Evolutionary conservation across 2,329 filamentous ascomycete genomes (phyloP), one percentile per base, ranked within the genome.

Genomic region (Colletotrichum gloeosporioides): DNA sequence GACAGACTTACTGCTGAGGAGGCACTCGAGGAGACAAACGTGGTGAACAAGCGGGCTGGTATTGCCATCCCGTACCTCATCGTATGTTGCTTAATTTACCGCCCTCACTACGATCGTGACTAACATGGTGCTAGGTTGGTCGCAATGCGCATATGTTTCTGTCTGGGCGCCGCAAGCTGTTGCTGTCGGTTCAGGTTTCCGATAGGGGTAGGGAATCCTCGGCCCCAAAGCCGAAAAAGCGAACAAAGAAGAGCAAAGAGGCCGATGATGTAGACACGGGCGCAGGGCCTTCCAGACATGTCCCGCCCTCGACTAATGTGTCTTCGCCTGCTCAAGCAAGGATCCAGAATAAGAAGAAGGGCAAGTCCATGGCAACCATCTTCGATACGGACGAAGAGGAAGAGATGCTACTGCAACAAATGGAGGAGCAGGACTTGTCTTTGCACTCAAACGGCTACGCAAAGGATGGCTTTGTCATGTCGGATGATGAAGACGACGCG

Each of bases 61-160:
- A 96, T 98, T 82, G 91, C 95, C 2, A 91, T 92, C 69, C 92
- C 94, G 78, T 98, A 98, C 82, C 88, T 96, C 64, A 85, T 88
- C 75, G 92, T 93, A 87, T 86, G 90, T 84, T 22, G 12, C 81
- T 85, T 85, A 8, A 29, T 22, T 7, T 36, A 4, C 8, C 25
- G 15, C 59, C n/a, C 6, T n/a, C 9, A 18, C 8, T 36, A 18
- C 34, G 6, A 29, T 27, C 8, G 29, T 71, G 4, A 63, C 44
- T 76, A 66, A 76, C 25, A 12, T 31, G 16, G 55, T 67, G 12
- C 8, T 77, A 84, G 86, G 79, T 88, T 31, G 89, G 89, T 25
- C 82, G 81, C 22, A 81, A 81, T 16, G 87, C 89, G 6, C 77
- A 81, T 13, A 77, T 82, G 8, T 92, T 90, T 76, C 79, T 91